Evolutionary conservation across 2,329 filamentous ascomycete species (phyloP).

Genomic region (Colletotrichum lentis): DNA sequence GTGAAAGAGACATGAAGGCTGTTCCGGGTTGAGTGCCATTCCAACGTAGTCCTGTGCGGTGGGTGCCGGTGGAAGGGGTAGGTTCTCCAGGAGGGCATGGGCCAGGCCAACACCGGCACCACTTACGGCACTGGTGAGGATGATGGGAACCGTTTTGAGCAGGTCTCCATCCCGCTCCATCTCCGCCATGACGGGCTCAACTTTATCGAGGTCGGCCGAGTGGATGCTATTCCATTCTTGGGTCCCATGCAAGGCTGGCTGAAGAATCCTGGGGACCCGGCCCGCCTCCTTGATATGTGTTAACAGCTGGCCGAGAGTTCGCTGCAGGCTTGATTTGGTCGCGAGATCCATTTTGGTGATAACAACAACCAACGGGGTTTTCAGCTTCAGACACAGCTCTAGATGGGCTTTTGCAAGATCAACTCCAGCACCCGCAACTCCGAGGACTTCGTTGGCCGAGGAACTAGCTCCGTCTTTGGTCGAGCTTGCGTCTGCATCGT

Average conservation of each 20-base stretch:
- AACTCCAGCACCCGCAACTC: slow-evolving; percentile 63
- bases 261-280: slow-evolving; percentile 77
- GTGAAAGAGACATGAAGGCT: slow-evolving; percentile 77
- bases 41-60: slow-evolving; percentile 64
- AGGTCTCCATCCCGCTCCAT: slow-evolving; percentile 56
- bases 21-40: slow-evolving; percentile 64
- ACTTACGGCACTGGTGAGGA: slow-evolving; percentile 86
- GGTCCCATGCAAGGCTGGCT: slow-evolving; percentile 58
- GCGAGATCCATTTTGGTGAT: slow-evolving; percentile 93
- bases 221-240: slow-evolving; percentile 66
- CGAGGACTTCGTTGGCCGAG: slow-evolving; percentile 60
- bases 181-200: slow-evolving; percentile 62
- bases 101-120: slow-evolving; percentile 82
- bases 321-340: slow-evolving; percentile 73
- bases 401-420: slow-evolving; percentile 83
- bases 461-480: slow-evolving; percentile 53
- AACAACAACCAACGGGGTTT: slow-evolving; percentile 78
- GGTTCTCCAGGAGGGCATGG: slow-evolving; percentile 79
- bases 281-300: slow-evolving; percentile 79
- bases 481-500: slow-evolving; percentile 64
- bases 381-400: slow-evolving; percentile 82
- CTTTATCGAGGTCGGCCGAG: slow-evolving; percentile 63
- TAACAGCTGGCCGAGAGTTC: slow-evolving; percentile 76
- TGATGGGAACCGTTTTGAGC: slow-evolving; percentile 75
- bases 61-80: slow-evolving; percentile 72